Base-by-base conservation (phyloP, 2,329 filamentous ascomycete genomes). In the Neurospora sp. region DNA sequence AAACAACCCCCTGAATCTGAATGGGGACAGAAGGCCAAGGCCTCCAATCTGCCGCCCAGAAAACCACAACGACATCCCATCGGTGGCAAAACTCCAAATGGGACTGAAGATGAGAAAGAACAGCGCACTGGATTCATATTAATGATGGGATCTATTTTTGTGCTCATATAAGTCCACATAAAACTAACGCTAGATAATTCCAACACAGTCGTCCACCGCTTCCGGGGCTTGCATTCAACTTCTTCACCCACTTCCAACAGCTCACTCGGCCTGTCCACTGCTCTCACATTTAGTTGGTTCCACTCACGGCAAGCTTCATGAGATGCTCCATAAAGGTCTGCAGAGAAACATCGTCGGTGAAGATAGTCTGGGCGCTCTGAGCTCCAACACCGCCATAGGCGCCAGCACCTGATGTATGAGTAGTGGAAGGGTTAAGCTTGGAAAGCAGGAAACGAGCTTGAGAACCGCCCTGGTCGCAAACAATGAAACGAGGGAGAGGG, bases 241-340 rank as follows among this genome's bases (percentile, higher is more conserved):
- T 41, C 66, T 38, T 37, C 28, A 38, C 28, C 39, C n/a, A 40
- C 66, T 66, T 66, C 17, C 43, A 23, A 12, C 38, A 67, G 39
- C 69, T 43, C 28, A 66, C 66, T 66, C 52, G 15, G 52, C 28
- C 28, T 62, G 46, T 71, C 70, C 57, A 40, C 67, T 67, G 52
- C 36, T 67, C 68, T 66, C 66, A n/a, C 19, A 66, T 46, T 68
- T 81, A 89, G 75, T 87, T 89, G 8, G 87, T 89, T 69, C 87
- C 87, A 72, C 87, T 89, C 17, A 89, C 87, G 68, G 88, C 87
- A 78, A 89, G 81, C 92, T 99, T 99, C 96, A 99, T 99, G 79
- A 99, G 84, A 82, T 98, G 94, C 77, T 99, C 96, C 96, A 99
- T 99, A 79, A 99, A 99, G 1, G 95, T 98, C 81, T 98, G 95